Conservation (phyloP, 345 rosid species). For the Populus deltoides region DNA sequence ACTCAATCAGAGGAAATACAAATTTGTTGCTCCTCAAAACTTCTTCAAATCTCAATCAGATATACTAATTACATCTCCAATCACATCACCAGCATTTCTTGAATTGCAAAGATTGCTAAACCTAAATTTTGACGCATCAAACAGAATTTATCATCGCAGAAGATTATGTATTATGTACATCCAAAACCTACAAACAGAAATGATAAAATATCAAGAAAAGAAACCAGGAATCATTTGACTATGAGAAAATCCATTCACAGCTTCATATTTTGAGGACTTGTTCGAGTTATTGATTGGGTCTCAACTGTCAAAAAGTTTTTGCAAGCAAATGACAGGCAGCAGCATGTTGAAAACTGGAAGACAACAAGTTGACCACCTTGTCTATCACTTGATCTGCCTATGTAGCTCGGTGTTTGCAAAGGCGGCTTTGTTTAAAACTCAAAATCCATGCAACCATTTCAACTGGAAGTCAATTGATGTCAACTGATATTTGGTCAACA, state of each 20-base stretch:
- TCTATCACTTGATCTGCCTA: background rate
- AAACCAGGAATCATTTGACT: background rate
- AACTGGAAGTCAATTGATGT: background rate
- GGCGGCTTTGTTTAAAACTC: background rate
- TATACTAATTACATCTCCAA: background rate
- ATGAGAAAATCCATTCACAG: background rate
- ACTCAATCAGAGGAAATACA: background rate
- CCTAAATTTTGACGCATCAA: background rate
- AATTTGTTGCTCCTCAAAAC: background rate
- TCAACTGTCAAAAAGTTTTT: background rate
- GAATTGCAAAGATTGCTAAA: background rate
- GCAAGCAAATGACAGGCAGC: background rate
- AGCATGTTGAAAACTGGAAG: background rate
- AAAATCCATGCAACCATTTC: background rate
- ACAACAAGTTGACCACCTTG: background rate
- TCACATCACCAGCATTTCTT: background rate
- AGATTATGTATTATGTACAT: slow-evolving; percentile 2
- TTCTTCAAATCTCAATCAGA: background rate
- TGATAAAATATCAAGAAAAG: background rate
- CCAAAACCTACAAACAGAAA: background rate
- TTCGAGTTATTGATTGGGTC: background rate
- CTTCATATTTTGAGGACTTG: background rate
- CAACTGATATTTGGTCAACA: background rate
- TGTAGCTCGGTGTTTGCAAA: background rate
- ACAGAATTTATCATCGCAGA: background rate